phyloP scores from a whole-genome alignment of 768 basidiomycete species.

The Amylocystis lapponica region DNA sequence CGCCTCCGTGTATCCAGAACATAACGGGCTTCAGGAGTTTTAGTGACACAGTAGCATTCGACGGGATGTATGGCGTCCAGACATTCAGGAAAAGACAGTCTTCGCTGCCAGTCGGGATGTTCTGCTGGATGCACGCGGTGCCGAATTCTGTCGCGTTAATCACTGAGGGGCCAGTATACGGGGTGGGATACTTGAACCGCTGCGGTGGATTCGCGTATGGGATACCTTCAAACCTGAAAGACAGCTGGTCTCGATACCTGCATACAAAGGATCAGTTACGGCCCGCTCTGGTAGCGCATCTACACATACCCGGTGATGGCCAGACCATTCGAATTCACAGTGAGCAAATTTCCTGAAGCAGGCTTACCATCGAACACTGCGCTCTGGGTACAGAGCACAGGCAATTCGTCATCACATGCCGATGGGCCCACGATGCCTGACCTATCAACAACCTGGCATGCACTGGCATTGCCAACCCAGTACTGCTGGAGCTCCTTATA shows the following conservation, averaged over 20 bases:
- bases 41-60: slow-evolving; percentile 6
- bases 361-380: slow-evolving; percentile 11
- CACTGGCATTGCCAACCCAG: slow-evolving; percentile 13
- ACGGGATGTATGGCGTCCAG: slow-evolving; percentile 36
- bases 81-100: slow-evolving; percentile 44
- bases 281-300: too few species aligned
- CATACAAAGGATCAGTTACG: too few species aligned
- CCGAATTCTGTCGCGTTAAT: slow-evolving; percentile 27
- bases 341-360: slow-evolving; percentile 7
- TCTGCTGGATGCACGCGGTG: slow-evolving; percentile 18
- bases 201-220: slow-evolving; percentile 39
- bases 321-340: slow-evolving; percentile 14
- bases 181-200: slow-evolving; percentile 39
- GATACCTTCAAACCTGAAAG: slow-evolving; percentile 48
- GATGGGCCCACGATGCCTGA: slow-evolving; percentile 14
- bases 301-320: slow-evolving; percentile 19
- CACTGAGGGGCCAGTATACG: slow-evolving; percentile 22
- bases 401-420: slow-evolving; percentile 13
- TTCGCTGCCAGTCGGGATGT: slow-evolving; percentile 28
- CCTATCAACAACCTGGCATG: slow-evolving; percentile 16
- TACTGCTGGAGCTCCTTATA: slow-evolving; percentile 13
- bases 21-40: slow-evolving; percentile 36
- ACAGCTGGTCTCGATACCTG: slow-evolving; percentile 41
- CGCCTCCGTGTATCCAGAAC: slow-evolving; percentile 48
- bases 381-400: slow-evolving; percentile 21